These are phyloP conservation scores for Nephelium lappaceum DNA, from an alignment of 345 rosid species.

Conservation along the genomic window DNA sequence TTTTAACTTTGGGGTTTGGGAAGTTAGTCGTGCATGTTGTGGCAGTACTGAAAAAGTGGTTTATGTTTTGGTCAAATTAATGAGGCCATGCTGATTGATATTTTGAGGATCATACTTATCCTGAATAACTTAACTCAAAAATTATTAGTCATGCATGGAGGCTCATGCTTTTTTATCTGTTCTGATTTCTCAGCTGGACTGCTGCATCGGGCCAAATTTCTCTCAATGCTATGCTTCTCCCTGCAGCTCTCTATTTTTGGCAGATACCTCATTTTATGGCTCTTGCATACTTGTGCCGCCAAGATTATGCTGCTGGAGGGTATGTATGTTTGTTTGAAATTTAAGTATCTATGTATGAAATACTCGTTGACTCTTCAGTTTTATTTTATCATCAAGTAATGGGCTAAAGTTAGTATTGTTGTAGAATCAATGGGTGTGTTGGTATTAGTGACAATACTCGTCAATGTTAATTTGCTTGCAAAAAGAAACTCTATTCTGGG, in stretches of 20 bases:
- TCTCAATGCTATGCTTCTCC: slow-evolving; percentile 74
- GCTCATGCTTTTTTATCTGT: slow-evolving; percentile 18
- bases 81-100: not conserved
- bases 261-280: slow-evolving; percentile 99
- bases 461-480: not conserved
- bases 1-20: not conserved
- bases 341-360: not conserved
- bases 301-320: slow-evolving; percentile 98
- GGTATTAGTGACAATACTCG: not conserved
- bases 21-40: not conserved
- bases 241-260: slow-evolving; percentile 96
- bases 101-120: not conserved
- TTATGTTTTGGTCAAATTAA: not conserved
- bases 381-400: not conserved
- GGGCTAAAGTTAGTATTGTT: not conserved
- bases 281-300: slow-evolving; percentile 79
- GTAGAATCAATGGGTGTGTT: not conserved
- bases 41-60: not conserved
- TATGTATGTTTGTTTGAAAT: slow-evolving; percentile 36
- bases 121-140: not conserved
- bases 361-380: not conserved
- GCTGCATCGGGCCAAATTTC: slow-evolving; percentile 85
- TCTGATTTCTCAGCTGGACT: slow-evolving; percentile 68
- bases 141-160: not conserved
- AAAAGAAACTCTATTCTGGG: not conserved